Conservation (phyloP, 495 filamentous ascomycete species). For the Aspergillus sclerotiicarbonarius region DNA sequence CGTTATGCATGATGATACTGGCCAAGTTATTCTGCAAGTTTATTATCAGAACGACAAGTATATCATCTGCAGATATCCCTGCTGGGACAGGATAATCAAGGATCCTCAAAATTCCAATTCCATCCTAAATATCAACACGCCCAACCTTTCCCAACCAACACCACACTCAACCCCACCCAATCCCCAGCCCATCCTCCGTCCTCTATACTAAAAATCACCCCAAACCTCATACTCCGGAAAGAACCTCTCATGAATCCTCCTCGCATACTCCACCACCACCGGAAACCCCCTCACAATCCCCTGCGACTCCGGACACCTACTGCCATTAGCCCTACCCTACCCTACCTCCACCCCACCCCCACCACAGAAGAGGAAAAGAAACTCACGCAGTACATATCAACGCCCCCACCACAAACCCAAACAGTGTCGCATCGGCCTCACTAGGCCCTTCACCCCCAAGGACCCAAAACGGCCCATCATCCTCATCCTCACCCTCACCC, state of each 20-base stretch:
- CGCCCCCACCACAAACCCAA: conserved; percentile 52
- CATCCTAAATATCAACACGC: no score
- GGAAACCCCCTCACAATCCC: conserved; percentile 44
- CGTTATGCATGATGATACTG: no score
- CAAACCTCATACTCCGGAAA: conserved; percentile 56
- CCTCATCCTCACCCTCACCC: conserved; percentile 10
- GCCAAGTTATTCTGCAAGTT: no score
- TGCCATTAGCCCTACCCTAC: not conserved
- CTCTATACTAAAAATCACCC: not conserved
- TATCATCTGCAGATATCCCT: no score
- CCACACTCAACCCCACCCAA: no score
- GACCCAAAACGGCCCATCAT: conserved; percentile 51
- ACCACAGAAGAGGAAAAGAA: conserved; percentile 2
- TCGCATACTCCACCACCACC: conserved; percentile 54
- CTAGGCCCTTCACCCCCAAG: conserved; percentile 53
- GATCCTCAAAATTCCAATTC: no score
- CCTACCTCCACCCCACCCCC: not conserved
- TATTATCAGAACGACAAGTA: no score
- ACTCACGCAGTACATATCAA: conserved; percentile 56
- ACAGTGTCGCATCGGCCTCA: conserved; percentile 56
- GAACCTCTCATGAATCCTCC: conserved; percentile 54
- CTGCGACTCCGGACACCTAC: conserved; percentile 47
- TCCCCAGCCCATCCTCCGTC: no score
- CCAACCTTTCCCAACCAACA: no score
- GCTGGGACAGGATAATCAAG: no score